Percentiles rank a stretch among this genome's conserved stretches.
Evolutionary conservation across 1,139 yeast species (phyloP).

Genomic region (Candida glucosophila): DNA sequence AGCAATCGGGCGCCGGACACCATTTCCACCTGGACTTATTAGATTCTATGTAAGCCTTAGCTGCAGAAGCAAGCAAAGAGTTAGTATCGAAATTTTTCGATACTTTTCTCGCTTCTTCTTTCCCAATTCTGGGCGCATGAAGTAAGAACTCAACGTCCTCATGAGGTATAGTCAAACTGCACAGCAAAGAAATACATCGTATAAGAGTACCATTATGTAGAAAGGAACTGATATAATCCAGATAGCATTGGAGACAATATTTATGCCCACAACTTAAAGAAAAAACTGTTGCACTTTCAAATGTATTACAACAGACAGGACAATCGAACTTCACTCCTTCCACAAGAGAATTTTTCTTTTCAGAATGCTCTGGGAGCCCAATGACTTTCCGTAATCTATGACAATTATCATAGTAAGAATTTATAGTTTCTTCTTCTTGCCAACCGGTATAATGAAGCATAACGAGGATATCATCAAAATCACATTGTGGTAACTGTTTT

Average conservation of each 20-base stretch:
- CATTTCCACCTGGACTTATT: constrained; percentile 47
- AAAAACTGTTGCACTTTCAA: constrained; percentile 32
- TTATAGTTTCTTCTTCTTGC: constrained; percentile 68
- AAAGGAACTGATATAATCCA: constrained; percentile 45
- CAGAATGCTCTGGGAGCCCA: constrained; percentile 28
- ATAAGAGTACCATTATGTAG: constrained; percentile 50
- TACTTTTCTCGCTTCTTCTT: too few relatives aligned
- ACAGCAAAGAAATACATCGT: constrained; percentile 50
- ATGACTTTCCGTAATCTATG: constrained; percentile 33
- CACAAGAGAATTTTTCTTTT: constrained; percentile 13
- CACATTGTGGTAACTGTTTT: constrained; percentile 22
- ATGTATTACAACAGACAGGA: constrained; percentile 61
- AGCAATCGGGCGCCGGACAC: constrained; percentile 90
- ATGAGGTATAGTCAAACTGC: constrained; percentile 29
- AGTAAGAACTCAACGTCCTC: constrained; percentile 14
- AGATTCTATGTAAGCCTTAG: constrained; percentile 43
- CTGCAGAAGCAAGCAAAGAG: constrained; percentile 16
- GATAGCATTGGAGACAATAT: constrained; percentile 63
- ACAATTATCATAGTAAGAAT: constrained; percentile 53
- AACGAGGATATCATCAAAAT: constrained; percentile 34
- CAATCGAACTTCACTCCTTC: constrained; percentile 36
- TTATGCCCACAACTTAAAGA: constrained; percentile 60
- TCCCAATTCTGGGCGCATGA: not conserved
- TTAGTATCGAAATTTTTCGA: constrained; percentile 8
- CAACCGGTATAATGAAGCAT: constrained; percentile 58